A percentile compares a stretch with the other conserved stretches of the same genome.
Evolutionary conservation across 345 rosid species (phyloP).

Genomic region (Linum tenue): DNA sequence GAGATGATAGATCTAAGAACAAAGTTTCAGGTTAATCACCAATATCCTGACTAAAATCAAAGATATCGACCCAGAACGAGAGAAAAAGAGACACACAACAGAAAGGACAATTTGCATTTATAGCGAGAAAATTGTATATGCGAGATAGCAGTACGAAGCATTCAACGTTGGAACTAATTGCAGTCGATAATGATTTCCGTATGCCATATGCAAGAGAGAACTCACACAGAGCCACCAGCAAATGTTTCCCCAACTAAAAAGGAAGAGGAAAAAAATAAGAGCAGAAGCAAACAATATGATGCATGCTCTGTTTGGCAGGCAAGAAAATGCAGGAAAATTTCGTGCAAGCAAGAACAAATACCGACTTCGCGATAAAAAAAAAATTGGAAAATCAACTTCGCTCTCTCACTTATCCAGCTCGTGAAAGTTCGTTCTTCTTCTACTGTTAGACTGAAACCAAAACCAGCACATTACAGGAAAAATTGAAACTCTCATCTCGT

Average conservation of each 20-base stretch:
- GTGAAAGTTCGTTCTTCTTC: neutral
- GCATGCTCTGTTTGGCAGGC: conserved; percentile 3
- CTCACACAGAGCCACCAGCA: neutral
- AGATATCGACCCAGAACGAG: conserved; percentile 1
- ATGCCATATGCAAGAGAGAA: neutral
- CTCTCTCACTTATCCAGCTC: neutral
- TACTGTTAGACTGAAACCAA: neutral
- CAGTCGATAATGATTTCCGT: conserved; percentile 4
- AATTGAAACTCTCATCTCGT: neutral
- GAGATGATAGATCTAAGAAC: neutral
- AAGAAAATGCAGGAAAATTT: conserved; percentile 3
- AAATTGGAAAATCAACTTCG: neutral
- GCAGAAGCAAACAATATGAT: neutral
- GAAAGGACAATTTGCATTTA: neutral
- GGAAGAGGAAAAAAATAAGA: neutral
- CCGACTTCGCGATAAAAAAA: neutral
- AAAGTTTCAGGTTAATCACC: conserved; percentile 5
- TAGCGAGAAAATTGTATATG: neutral
- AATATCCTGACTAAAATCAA: conserved; percentile 4
- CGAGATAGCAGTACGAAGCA: neutral
- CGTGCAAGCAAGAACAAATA: conserved; percentile 3
- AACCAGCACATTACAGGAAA: neutral
- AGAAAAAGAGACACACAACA: neutral
- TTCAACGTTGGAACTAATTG: neutral
- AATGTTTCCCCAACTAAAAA: conserved; percentile 8